Base-by-base conservation (phyloP, 768 basidiomycete species). In the Russula sp. region DNA sequence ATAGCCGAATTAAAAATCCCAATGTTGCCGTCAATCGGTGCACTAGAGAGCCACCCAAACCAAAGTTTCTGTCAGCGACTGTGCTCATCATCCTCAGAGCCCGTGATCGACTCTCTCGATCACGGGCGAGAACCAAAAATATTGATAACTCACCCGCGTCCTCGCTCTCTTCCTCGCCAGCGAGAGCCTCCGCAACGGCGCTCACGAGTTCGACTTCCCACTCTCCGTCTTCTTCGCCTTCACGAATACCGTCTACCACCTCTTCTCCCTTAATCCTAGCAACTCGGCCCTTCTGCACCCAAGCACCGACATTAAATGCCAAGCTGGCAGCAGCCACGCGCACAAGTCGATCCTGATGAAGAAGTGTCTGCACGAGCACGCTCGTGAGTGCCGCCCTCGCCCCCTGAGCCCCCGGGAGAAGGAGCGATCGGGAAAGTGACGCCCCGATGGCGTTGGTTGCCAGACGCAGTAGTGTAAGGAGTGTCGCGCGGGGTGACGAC, bases 121-220 rank as follows among this genome's bases (percentile, higher is more conserved):
- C 44, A n/a, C 44, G 68, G 28, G 40, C 28, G 36, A 36, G 28
- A 20, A 65, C 63, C 51, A 55, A 28, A 61, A 57, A 44, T n/a
- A 7, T 36, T 32, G 5, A 48, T 9, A 44, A 65, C 91, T 75
- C 61, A 90, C 93, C 86, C 69, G 92, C 85, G 71, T 95, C 94
- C 73, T 92, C 90, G 67, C 80, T 90, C 59, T 78, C 75, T 66
- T 77, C 81, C 76, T 96, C 93, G 67, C 82, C 81, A 57, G 79
- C 80, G 22, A 96, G 70, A 20, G 89, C 90, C 73, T 93, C 91
- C 0, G 94, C 72, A n/a, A 97, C 71, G 0, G 90, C 95, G 70
- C 88, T 90, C 2, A 87, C 78, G 36, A 96, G 75, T 77, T 97
- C 95, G 0, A 90, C 79, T 71, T 92, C 86, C 91, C 92, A 95